Evolutionary conservation across 345 rosid species (phyloP), one percentile per base, ranked within the genome.

Genomic region (Aquilaria malaccensis): DNA sequence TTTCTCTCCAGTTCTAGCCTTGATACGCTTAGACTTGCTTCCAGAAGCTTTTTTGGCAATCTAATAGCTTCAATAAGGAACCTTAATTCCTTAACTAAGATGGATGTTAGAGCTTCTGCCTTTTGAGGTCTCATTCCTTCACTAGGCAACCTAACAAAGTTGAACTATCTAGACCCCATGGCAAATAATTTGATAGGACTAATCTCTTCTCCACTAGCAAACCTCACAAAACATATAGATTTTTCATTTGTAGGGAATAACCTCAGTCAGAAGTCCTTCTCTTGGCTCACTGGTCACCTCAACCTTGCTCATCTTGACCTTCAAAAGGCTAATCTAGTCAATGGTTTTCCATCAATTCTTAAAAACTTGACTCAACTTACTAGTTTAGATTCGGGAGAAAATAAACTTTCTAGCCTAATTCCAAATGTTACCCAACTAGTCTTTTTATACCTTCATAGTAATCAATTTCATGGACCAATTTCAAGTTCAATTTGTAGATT

Each of bases 341-440:
- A 66, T 0, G 11, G 5, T 0, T 58, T 70, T 15, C 63, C 69
- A 6, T 6, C 54, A 1, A 62, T 56, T 33, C 57, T 62, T 7
- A 10, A n/a, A 11, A 62, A 62, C 12, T 14, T 51, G 31, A 62
- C 65, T 56, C 41, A 31, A 52, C 61, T 71, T 31, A 2, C 13
- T 10, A 0, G 0, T 1, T 47, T 49, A 22, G 22, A 22, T 22
- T 22, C 22, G 22, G 22, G 22, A 22, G 22, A 22, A 11, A 2
- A 53, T 61, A 1, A 13, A 15, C 11, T 58, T 9, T 10, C 9
- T 0, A 70, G 68, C 11, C 50, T 12, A n/a, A 33, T 72, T 31
- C 69, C 61, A 13, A 15, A 15, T 15, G 15, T 15, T 22, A 22
- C 22, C 22, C 1, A 22, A 22, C 22, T 22, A 22, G 22, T 22